phyloP scores from a whole-genome alignment of 306 rosid genomes.

The Mimosa bimucronata region DNA sequence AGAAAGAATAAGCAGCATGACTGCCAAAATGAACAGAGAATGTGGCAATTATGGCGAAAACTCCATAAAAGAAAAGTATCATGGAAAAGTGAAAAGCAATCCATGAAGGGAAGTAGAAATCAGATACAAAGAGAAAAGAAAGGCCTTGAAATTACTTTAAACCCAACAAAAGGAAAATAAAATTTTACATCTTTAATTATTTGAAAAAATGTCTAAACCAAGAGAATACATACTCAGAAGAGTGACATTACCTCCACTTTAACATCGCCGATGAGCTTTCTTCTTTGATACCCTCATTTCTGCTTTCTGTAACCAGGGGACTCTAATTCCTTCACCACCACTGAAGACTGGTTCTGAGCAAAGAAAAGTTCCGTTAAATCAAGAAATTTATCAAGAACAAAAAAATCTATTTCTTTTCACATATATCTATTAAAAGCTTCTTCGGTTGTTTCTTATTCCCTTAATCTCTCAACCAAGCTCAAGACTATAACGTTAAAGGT shows the following conservation, averaged over 20 bases:
- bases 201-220: not conserved
- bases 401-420: no score
- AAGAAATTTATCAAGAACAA: no score
- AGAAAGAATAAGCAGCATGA: conserved; percentile 32
- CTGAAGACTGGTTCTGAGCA: conserved; percentile 28
- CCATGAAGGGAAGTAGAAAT: not conserved
- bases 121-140: conserved; percentile 19
- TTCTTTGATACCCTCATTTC: conserved; percentile 20
- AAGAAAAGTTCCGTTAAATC: no score
- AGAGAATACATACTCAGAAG: not conserved
- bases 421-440: no score
- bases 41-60: not conserved
- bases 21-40: not conserved
- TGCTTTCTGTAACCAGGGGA: not conserved
- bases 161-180: not conserved
- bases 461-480: no score
- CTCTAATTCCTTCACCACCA: conserved; percentile 39
- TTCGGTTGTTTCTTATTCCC: no score
- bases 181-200: not conserved
- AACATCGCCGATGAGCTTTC: conserved; percentile 37
- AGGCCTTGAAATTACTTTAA: conserved; percentile 6
- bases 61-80: not conserved
- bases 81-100: not conserved
- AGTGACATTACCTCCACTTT: conserved; percentile 50
- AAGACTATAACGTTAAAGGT: no score